Conservation (phyloP, 768 basidiomycete genomes). For the Epithele typhae region DNA sequence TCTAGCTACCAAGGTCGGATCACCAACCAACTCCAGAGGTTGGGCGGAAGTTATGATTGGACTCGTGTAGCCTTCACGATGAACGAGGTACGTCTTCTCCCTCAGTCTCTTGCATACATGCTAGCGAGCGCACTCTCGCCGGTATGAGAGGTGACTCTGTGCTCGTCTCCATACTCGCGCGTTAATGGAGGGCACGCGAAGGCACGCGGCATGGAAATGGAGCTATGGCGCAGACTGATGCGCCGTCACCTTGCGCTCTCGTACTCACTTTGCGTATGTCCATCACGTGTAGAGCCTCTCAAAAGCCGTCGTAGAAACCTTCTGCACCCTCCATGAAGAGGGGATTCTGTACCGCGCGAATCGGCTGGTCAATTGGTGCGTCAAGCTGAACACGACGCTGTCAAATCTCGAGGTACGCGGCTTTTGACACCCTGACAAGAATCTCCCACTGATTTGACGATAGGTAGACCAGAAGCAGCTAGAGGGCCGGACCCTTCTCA, state of each 20-base stretch:
- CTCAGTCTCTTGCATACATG: no score
- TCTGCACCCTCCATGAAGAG: conserved; percentile 87
- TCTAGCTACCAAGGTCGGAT: conserved; percentile 88
- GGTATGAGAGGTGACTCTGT: no score
- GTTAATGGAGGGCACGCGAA: no score
- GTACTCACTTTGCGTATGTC: no score
- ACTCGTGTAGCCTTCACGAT: conserved; percentile 92
- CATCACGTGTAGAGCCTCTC: conserved; percentile 66
- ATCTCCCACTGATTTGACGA: background rate
- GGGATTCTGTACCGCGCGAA: conserved; percentile 94
- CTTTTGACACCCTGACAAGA: no score
- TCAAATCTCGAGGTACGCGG: conserved; percentile 87
- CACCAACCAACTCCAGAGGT: conserved; percentile 79
- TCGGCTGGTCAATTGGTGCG: conserved; percentile 98
- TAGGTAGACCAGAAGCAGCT: conserved; percentile 93
- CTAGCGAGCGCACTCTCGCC: no score
- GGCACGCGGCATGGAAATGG: no score
- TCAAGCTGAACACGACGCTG: conserved; percentile 89
- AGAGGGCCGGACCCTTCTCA: conserved; percentile 77
- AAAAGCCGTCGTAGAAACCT: conserved; percentile 87
- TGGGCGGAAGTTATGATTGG: conserved; percentile 97
- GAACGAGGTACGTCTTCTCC: conserved; percentile 70
- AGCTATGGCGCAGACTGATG: no score
- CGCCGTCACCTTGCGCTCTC: no score
- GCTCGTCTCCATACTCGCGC: no score